These are phyloP conservation scores for Chlorella variabilis DNA, from an alignment of 163 green algal species.

Conservation along the genomic window DNA sequence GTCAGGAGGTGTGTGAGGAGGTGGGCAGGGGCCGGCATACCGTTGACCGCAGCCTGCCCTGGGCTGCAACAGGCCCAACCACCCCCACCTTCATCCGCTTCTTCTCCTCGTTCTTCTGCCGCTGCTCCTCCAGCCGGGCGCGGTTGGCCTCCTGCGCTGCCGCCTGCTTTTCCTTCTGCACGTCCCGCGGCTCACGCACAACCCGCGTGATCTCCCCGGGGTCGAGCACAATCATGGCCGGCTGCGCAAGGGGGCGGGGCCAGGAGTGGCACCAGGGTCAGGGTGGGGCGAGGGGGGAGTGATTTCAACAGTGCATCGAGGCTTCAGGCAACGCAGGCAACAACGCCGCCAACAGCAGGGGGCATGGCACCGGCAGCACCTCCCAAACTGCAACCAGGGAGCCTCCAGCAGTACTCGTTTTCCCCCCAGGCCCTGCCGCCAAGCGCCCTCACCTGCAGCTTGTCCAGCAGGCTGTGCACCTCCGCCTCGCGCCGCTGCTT, in stretches of 20 bases:
- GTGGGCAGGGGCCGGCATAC: too few relatives aligned
- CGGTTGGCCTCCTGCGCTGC: constrained; percentile 67
- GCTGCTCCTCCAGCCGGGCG: constrained; percentile 42
- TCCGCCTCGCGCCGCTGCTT: constrained; percentile 88
- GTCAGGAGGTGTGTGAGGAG: too few relatives aligned
- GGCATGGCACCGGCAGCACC: too few relatives aligned
- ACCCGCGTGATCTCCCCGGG: constrained; percentile 79
- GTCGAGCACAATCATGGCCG: constrained; percentile 95
- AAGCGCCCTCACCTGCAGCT: constrained; percentile 77
- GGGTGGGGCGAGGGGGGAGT: background rate
- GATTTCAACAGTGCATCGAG: too few relatives aligned
- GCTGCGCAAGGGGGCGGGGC: constrained; percentile 42
- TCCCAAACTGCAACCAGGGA: background rate
- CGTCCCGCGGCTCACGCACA: constrained; percentile 59
- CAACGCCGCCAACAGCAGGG: too few relatives aligned
- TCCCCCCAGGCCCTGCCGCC: too few relatives aligned
- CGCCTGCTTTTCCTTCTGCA: constrained; percentile 55
- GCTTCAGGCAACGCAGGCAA: too few relatives aligned
- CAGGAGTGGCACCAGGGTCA: background rate
- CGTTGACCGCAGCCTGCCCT: too few relatives aligned
- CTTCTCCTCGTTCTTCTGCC: constrained; percentile 68
- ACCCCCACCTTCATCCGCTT: constrained; percentile 75
- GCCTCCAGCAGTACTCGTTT: too few relatives aligned
- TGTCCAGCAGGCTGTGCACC: constrained; percentile 92
- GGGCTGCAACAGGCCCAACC: too few relatives aligned